phyloP scores from a whole-genome alignment of 2,329 filamentous ascomycete genomes.

The Bipolaris victoriae region DNA sequence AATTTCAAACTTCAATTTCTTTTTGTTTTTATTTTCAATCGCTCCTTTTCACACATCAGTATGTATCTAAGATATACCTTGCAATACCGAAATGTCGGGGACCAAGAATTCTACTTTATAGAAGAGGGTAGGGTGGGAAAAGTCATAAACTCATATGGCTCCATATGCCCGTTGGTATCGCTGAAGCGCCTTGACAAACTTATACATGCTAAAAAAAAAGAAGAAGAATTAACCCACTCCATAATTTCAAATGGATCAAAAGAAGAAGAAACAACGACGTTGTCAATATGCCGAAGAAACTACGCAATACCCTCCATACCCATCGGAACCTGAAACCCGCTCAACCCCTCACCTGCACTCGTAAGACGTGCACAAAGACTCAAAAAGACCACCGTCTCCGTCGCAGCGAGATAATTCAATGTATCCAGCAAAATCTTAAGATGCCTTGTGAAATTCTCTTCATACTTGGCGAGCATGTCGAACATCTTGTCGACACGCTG shows the following conservation, averaged over 20 bases:
- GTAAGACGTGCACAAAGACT: slow-evolving; percentile 84
- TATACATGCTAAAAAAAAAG: background rate
- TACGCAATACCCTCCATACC: slow-evolving; percentile 30
- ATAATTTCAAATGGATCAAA: no score
- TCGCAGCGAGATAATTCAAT: slow-evolving; percentile 95
- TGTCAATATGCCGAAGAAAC: background rate
- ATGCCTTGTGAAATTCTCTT: slow-evolving; percentile 89
- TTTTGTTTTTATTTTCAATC: no score
- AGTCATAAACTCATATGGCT: slow-evolving; percentile 12
- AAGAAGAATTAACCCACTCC: no score
- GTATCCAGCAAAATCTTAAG: slow-evolving; percentile 93
- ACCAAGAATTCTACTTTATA: no score
- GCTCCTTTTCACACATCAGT: no score
- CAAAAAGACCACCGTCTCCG: slow-evolving; percentile 91
- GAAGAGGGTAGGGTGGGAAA: background rate
- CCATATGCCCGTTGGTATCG: slow-evolving; percentile 12
- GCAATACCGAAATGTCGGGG: no score
- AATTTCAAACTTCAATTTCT: no score
- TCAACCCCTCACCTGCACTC: slow-evolving; percentile 74
- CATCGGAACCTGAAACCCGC: slow-evolving; percentile 33
- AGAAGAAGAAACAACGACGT: no score
- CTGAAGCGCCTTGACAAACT: slow-evolving; percentile 12
- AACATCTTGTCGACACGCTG: slow-evolving; percentile 75
- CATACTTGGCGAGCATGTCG: slow-evolving; percentile 88
- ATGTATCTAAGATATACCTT: no score